phyloP scores from a whole-genome alignment of 2,329 filamentous ascomycete species.

The Emericellopsis cladophorae region DNA sequence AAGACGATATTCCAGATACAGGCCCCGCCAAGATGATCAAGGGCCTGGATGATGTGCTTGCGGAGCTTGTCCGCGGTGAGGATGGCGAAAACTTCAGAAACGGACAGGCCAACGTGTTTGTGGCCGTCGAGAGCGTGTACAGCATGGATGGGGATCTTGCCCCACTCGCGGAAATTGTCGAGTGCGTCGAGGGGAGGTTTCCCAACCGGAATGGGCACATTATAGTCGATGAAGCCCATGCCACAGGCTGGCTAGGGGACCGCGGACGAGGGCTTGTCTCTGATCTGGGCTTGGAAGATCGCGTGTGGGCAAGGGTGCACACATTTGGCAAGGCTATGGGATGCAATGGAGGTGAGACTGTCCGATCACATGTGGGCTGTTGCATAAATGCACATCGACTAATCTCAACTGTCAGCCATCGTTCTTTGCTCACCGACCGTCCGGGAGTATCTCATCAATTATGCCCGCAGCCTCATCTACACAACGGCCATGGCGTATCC shows the following conservation, averaged over 20 bases:
- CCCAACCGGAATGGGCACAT: slow-evolving; percentile 46
- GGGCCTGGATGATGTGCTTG: slow-evolving; percentile 14
- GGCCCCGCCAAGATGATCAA: not conserved
- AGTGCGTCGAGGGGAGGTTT: slow-evolving; percentile 40
- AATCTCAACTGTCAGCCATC: slow-evolving; percentile 30
- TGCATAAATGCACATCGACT: slow-evolving; percentile 2
- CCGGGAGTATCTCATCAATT: slow-evolving; percentile 58
- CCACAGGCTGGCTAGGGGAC: slow-evolving; percentile 45
- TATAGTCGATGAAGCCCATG: slow-evolving; percentile 58
- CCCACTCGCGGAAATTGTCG: slow-evolving; percentile 47
- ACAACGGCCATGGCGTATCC: slow-evolving; percentile 57
- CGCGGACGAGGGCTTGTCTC: slow-evolving; percentile 46
- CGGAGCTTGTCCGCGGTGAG: slow-evolving; percentile 17
- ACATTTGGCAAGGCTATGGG: slow-evolving; percentile 58
- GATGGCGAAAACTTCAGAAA: slow-evolving; percentile 15
- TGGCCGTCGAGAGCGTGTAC: slow-evolving; percentile 62
- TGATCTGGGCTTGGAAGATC: slow-evolving; percentile 38
- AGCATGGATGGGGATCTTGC: slow-evolving; percentile 75
- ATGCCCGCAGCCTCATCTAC: slow-evolving; percentile 63
- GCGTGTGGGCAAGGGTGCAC: slow-evolving; percentile 45
- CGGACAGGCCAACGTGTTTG: slow-evolving; percentile 42
- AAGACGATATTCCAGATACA: not conserved
- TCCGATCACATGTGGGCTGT: too few relatives aligned
- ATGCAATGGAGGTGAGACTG: slow-evolving; percentile 51
- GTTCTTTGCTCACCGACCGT: slow-evolving; percentile 49